phyloP scores from a whole-genome alignment of 306 rosid genomes.

The Echinosophora koreensis region DNA sequence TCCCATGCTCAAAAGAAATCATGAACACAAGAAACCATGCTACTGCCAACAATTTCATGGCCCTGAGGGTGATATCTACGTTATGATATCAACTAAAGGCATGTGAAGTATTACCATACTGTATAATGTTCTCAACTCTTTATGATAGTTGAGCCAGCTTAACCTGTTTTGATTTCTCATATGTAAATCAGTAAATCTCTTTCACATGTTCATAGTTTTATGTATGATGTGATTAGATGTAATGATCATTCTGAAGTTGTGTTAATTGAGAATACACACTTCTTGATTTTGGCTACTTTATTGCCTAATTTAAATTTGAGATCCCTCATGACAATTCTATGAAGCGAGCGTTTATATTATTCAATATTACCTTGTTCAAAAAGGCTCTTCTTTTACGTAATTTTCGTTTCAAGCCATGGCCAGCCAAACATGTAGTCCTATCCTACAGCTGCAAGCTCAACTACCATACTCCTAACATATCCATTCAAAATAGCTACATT shows the following conservation, averaged over 20 bases:
- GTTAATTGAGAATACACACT: constrained; percentile 21
- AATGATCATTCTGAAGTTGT: constrained; percentile 50
- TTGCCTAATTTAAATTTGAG: constrained; percentile 6
- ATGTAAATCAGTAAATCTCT: constrained; percentile 42
- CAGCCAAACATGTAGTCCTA: too few species aligned
- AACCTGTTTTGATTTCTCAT: neutral
- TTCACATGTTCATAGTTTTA: constrained; percentile 48
- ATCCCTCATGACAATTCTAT: constrained; percentile 44
- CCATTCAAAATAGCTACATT: neutral
- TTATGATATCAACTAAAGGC: constrained; percentile 34
- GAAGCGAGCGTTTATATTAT: constrained; percentile 30
- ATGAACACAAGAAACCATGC: constrained; percentile 53
- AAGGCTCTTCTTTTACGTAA: too few species aligned
- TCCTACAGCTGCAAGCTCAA: constrained; percentile 12
- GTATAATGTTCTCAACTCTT: constrained; percentile 42
- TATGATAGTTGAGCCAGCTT: neutral
- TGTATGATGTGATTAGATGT: constrained; percentile 33
- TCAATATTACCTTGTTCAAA: neutral
- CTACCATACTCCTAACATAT: constrained; percentile 45
- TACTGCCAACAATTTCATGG: constrained; percentile 56
- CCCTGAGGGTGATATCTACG: neutral
- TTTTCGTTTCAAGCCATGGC: too few species aligned
- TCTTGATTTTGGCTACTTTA: constrained; percentile 26
- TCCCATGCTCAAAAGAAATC: constrained; percentile 36
- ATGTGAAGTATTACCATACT: constrained; percentile 40